These are phyloP conservation scores for Thymus mandschuricus DNA, from an alignment of 257 asterid species.

Conservation along the genomic window DNA sequence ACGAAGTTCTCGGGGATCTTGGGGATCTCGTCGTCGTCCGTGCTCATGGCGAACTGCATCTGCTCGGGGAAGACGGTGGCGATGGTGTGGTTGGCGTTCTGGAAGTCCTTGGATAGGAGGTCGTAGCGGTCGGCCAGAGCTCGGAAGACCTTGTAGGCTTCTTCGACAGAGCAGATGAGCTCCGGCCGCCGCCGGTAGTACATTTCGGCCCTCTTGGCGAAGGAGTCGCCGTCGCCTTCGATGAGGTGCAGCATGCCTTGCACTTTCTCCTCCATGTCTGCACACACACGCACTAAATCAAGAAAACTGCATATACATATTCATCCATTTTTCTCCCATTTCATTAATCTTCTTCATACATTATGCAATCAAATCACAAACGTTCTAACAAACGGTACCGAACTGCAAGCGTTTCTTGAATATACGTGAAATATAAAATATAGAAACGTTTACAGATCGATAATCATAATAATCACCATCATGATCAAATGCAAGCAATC, in stretches of 20 bases:
- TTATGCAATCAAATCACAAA: not conserved
- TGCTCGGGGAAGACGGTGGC: conserved; percentile 86
- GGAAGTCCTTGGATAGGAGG: conserved; percentile 78
- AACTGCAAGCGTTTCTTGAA: no score
- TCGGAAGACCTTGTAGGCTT: conserved; percentile 66
- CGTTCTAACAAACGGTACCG: no score
- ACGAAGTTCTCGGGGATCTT: conserved; percentile 25
- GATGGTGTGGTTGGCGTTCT: conserved; percentile 78
- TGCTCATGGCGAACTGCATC: conserved; percentile 49
- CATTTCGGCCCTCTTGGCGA: conserved; percentile 92
- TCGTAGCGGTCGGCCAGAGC: conserved; percentile 90
- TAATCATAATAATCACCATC: not conserved
- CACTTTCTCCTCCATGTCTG: conserved; percentile 92
- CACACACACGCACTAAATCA: not conserved
- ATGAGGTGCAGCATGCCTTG: conserved; percentile 68
- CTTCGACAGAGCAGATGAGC: conserved; percentile 73
- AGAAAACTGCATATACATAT: not conserved
- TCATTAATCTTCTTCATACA: not conserved
- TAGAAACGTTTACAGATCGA: no score
- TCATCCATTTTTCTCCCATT: not conserved
- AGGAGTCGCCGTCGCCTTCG: conserved; percentile 90
- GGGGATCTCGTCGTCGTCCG: conserved; percentile 59
- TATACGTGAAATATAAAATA: no score
- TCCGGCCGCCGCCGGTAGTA: conserved; percentile 91
- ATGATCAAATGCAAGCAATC: not conserved